These are phyloP conservation scores for Diddensiella santjacobensis DNA, from an alignment of 805 yeast species.

Conservation along the genomic window DNA sequence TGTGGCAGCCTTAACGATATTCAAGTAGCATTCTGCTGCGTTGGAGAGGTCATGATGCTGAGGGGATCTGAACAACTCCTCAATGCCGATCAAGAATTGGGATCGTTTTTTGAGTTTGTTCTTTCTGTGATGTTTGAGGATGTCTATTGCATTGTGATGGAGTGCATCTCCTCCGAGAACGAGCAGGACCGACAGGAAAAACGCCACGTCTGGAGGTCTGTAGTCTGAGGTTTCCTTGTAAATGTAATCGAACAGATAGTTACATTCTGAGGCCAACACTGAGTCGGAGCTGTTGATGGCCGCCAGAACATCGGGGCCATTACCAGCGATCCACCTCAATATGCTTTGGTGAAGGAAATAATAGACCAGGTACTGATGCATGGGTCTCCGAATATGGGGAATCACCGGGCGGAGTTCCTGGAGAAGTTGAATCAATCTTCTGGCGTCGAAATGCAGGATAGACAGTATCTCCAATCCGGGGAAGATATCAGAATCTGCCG, in stretches of 20 bases:
- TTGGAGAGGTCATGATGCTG: slow-evolving; percentile 4
- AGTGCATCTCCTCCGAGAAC: slow-evolving; percentile 8
- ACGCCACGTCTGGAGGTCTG: slow-evolving; percentile 14
- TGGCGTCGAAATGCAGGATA: slow-evolving; percentile 40
- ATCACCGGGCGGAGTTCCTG: slow-evolving; percentile 39
- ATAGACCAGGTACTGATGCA: slow-evolving; percentile 45
- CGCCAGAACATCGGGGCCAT: slow-evolving; percentile 41
- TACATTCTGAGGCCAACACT: slow-evolving; percentile 13
- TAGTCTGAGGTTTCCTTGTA: slow-evolving; percentile 13
- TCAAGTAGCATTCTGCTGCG: slow-evolving; percentile 13
- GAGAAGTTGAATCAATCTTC: slow-evolving; percentile 37
- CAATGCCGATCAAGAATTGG: not conserved
- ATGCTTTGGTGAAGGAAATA: slow-evolving; percentile 46
- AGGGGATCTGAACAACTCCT: not conserved
- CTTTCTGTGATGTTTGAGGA: not conserved
- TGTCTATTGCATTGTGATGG: not conserved
- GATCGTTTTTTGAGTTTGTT: not conserved
- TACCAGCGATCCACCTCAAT: slow-evolving; percentile 47
- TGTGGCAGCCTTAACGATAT: slow-evolving; percentile 20
- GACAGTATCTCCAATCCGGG: slow-evolving; percentile 46
- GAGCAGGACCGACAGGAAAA: slow-evolving; percentile 12
- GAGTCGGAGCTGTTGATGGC: slow-evolving; percentile 5
- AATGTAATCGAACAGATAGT: slow-evolving; percentile 17
- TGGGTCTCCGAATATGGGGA: slow-evolving; percentile 39
- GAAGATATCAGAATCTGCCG: slow-evolving; percentile 29